Percentiles rank a stretch among this genome's conserved stretches.
Evolutionary conservation across 2,329 filamentous ascomycete species (phyloP).

Genomic region (Aspergillus brunneoviolaceus): DNA sequence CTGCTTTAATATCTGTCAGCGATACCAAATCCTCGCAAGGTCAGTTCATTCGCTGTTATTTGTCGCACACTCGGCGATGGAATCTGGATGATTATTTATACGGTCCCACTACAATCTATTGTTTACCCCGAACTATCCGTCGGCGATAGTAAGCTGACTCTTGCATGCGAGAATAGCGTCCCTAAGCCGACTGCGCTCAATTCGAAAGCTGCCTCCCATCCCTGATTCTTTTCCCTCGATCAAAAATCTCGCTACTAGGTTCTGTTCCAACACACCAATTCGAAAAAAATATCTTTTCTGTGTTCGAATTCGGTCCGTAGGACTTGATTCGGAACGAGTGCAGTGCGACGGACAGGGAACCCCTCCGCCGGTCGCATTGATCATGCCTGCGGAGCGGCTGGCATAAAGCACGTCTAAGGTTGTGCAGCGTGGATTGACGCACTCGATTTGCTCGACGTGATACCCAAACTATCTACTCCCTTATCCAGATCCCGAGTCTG

Average conservation of each 20-base stretch:
- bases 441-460: background rate
- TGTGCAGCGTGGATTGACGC: background rate
- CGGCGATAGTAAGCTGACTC: slow-evolving; percentile 2
- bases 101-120: background rate
- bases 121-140: background rate
- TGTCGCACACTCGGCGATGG: background rate
- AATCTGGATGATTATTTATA: background rate
- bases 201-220: background rate
- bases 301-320: background rate
- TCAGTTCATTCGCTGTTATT: background rate
- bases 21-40: background rate
- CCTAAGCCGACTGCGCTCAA: background rate
- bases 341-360: background rate
- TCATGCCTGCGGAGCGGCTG: background rate
- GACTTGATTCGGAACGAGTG: background rate
- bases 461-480: background rate
- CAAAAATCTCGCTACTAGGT: background rate
- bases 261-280: background rate
- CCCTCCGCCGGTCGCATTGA: background rate
- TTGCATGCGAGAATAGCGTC: background rate
- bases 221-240: background rate
- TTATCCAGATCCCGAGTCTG: background rate
- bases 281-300: background rate
- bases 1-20: background rate
- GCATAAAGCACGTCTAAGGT: background rate